Percentiles rank a stretch among this genome's conserved stretches.
Evolutionary conservation across 2,329 filamentous ascomycete species (phyloP).

Genomic region (Alternaria sp.): DNA sequence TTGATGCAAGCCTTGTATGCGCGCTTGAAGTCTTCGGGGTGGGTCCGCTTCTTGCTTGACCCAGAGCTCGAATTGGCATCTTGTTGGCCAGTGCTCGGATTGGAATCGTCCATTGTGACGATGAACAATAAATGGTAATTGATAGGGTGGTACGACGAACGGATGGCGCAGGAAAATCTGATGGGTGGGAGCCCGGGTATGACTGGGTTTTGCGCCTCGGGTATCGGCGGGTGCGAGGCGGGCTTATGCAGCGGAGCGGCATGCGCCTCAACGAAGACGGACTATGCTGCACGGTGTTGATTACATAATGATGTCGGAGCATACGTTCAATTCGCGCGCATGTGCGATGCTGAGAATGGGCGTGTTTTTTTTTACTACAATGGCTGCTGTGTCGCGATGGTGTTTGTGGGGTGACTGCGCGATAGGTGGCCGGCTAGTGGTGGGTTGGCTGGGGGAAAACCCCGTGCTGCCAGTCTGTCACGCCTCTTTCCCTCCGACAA

Average conservation of each 20-base stretch:
- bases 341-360: rapidly evolving
- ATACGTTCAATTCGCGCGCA: neutral
- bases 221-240: constrained; percentile 19
- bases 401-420: no score
- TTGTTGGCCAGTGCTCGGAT: constrained; percentile 23
- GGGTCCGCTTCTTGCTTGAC: constrained; percentile 44
- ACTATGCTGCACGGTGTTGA: neutral
- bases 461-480: neutral
- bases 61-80: constrained; percentile 23
- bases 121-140: constrained; percentile 18
- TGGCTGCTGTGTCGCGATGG: neutral
- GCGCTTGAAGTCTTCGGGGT: constrained; percentile 59
- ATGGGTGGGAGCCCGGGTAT: constrained; percentile 13
- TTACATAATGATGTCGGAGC: neutral
- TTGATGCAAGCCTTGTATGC: constrained; percentile 65
- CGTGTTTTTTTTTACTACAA: neutral
- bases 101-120: constrained; percentile 26
- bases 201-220: constrained; percentile 35
- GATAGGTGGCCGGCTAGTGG: neutral
- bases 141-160: constrained; percentile 36
- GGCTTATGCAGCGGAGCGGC: neutral
- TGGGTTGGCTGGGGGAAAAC: neutral
- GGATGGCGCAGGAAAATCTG: constrained; percentile 39
- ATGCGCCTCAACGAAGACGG: neutral
- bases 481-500: neutral